These are phyloP conservation scores for Mortierella alpina DNA, from an alignment of 192 early-diverging fungal genomes.

Conservation along the genomic window DNA sequence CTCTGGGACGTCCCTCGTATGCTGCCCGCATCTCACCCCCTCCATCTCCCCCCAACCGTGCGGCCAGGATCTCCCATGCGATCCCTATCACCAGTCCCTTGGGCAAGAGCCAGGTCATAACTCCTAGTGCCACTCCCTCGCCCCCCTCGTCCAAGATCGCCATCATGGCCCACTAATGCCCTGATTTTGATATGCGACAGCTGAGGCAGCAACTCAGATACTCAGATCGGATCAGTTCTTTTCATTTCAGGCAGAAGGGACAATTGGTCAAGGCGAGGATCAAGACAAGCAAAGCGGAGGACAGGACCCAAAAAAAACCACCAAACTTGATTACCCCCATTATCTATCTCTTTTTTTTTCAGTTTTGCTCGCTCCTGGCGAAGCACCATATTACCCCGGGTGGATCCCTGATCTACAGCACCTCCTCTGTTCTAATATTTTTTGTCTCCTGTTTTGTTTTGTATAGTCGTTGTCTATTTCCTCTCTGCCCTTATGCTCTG, in stretches of 20 bases:
- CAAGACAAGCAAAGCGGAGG: no score
- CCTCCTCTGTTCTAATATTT: not conserved
- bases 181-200: not conserved
- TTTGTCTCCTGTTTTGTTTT: not conserved
- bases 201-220: not conserved
- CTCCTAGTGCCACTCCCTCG: conserved; percentile 25
- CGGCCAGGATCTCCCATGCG: conserved; percentile 38
- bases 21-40: conserved; percentile 49
- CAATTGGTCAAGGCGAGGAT: no score
- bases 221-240: no score
- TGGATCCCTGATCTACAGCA: no score
- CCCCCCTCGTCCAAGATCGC: conserved; percentile 44
- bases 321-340: no score
- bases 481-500: not conserved
- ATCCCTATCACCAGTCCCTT: conserved; percentile 45
- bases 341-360: no score
- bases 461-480: not conserved
- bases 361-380: no score
- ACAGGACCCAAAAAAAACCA: no score
- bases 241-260: no score
- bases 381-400: no score
- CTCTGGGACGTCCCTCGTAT: conserved; percentile 27
- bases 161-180: conserved; percentile 41
- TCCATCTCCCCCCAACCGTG: conserved; percentile 27
- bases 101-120: conserved; percentile 44